Percentiles rank a stretch among this genome's conserved stretches.
Conservation (phyloP, 116 monocot genomes). For the Posidonia oceanica region DNA sequence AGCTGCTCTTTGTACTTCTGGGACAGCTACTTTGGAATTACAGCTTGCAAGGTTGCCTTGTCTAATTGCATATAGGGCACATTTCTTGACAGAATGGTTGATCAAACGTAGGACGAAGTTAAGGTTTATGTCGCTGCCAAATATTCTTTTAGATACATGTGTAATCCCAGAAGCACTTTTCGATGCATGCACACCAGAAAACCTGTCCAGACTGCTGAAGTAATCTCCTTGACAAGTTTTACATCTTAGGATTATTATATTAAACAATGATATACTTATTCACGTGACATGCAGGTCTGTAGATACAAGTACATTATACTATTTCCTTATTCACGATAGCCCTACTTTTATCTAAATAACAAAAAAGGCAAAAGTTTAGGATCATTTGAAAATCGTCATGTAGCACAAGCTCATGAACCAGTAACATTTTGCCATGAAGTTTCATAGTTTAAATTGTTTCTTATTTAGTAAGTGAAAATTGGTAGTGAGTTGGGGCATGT, state of each 20-base stretch:
- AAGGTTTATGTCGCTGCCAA: constrained; percentile 76
- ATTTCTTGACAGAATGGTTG: constrained; percentile 83
- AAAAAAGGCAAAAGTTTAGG: no score
- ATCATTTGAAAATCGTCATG: no score
- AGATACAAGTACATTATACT: no score
- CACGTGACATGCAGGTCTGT: background rate
- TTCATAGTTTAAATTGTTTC: background rate
- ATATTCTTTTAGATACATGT: constrained; percentile 65
- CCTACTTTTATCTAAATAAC: no score
- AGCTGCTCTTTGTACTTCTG: constrained; percentile 85
- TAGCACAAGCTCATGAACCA: no score
- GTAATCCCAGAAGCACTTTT: constrained; percentile 85
- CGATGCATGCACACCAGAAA: constrained; percentile 41
- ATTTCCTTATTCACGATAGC: no score
- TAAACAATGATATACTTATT: background rate
- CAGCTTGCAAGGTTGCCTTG: constrained; percentile 70
- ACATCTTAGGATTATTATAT: background rate
- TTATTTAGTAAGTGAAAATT: no score
- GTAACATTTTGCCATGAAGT: background rate
- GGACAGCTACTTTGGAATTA: constrained; percentile 82
- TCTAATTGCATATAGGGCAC: constrained; percentile 85
- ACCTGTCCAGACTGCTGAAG: constrained; percentile 48
- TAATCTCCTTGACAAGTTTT: constrained; percentile 9
- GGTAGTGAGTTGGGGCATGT: no score
- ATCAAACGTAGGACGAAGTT: constrained; percentile 54